These are phyloP conservation scores for Papilionanthe hybrid DNA, from an alignment of 116 monocot genomes.

Conservation along the genomic window DNA sequence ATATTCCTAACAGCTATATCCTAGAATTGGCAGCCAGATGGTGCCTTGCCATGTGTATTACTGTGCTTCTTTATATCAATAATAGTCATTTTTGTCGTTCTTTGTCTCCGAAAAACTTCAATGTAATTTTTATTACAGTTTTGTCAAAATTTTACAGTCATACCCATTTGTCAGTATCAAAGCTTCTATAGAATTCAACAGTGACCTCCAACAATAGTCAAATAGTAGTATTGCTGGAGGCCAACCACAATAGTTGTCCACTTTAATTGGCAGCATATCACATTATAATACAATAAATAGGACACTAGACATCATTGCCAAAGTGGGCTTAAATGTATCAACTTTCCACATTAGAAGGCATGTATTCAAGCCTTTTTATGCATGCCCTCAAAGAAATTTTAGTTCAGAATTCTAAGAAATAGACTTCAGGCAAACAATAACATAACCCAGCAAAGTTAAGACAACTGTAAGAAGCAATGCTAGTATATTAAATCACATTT, in stretches of 20 bases:
- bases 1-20: no score
- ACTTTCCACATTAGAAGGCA: background rate
- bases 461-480: background rate
- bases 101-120: no score
- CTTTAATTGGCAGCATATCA: background rate
- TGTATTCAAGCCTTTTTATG: background rate
- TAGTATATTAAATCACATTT: background rate
- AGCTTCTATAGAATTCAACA: no score
- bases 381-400: background rate
- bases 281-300: background rate
- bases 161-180: no score
- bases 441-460: background rate
- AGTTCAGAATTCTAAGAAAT: background rate
- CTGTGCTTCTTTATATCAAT: no score
- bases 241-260: background rate
- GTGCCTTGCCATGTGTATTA: no score
- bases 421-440: background rate
- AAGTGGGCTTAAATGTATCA: background rate
- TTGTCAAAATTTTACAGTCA: no score
- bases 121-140: no score
- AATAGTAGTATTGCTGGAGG: no score
- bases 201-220: no score
- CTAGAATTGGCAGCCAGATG: no score
- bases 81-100: no score
- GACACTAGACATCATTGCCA: background rate